Conservation (phyloP, 306 rosid species). For the Sesbania bispinosa region DNA sequence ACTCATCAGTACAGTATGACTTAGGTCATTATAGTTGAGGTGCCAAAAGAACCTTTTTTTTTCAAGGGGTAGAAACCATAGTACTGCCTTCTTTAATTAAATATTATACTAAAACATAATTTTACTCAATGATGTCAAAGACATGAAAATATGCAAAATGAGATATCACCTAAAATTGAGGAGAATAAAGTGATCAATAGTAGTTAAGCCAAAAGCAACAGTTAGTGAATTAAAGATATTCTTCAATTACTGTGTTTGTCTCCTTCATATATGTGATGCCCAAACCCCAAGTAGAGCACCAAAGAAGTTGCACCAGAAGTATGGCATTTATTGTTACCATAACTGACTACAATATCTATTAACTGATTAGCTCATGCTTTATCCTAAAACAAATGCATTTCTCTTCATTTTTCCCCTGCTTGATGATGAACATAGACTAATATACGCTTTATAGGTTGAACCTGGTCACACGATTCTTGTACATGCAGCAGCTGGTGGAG, state of each 20-base stretch:
- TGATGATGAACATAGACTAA: background rate
- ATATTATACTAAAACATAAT: too few relatives aligned
- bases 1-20: too few relatives aligned
- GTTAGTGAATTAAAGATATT: background rate
- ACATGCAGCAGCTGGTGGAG: constrained; percentile 92
- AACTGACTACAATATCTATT: background rate
- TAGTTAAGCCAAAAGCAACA: background rate
- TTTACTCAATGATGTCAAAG: too few relatives aligned
- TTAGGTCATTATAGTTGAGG: too few relatives aligned
- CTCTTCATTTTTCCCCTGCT: too few relatives aligned
- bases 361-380: too few relatives aligned
- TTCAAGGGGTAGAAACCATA: too few relatives aligned
- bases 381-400: too few relatives aligned
- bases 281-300: background rate
- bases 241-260: background rate
- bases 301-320: background rate
- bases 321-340: background rate
- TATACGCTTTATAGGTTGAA: constrained; percentile 45
- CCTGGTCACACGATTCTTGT: constrained; percentile 64
- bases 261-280: background rate
- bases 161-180: too few relatives aligned
- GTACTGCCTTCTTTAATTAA: too few relatives aligned
- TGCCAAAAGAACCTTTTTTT: too few relatives aligned
- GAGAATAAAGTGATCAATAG: background rate
- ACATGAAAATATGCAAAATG: too few relatives aligned